Evolutionary conservation across 108 stramenopile species (phyloP), one percentile per base, ranked within the genome.

Genomic region (Discostella stelligeroides): DNA sequence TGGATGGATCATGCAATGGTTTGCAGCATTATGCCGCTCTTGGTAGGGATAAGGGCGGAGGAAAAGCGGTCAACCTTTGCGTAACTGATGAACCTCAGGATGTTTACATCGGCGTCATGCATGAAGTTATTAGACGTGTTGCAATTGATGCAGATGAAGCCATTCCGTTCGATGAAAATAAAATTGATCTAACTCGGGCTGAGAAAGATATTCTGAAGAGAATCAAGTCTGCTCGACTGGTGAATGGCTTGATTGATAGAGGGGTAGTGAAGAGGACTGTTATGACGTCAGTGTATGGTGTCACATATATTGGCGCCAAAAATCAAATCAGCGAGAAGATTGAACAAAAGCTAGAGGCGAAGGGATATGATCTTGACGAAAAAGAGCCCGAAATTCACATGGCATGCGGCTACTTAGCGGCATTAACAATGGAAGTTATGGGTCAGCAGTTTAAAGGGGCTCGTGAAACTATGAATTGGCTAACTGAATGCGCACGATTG

Each of bases 281-380:
- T n/a, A 99, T 99, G 99, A 99, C 99, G 38, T 95, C 92, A 50
- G 99, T 99, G 8, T 99, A 99, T 66, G 99, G 99, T 28, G 99
- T 99, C 14, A 99, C 99, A 0, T 98, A 86, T 66, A 92, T 98
- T 43, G 99, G 99, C 12, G 99, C 99, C 4, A 83, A 92, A 27
- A 83, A 91, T 34, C 99, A 99, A 87, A 97, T 99, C 38, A 88
- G 85, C 63, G 91, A 92, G 66, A 92, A 91, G 74, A 90, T 92
- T 23, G 68, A 91, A 59, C 88, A 92, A 59, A 92, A 92, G 79
- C 73, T 94, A 34, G 86, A 90, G 81, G 88, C 75, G 34, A 81
- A 79, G 42, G 92, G 92, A 14, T 53, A 75, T 60, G 92, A 94
- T 54, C 82, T 95, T 59, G 91, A 92, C 65, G 92, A 90, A 60